Evolutionary conservation across 768 basidiomycete genomes (phyloP).

Genomic region (Mycena kentingensis): DNA sequence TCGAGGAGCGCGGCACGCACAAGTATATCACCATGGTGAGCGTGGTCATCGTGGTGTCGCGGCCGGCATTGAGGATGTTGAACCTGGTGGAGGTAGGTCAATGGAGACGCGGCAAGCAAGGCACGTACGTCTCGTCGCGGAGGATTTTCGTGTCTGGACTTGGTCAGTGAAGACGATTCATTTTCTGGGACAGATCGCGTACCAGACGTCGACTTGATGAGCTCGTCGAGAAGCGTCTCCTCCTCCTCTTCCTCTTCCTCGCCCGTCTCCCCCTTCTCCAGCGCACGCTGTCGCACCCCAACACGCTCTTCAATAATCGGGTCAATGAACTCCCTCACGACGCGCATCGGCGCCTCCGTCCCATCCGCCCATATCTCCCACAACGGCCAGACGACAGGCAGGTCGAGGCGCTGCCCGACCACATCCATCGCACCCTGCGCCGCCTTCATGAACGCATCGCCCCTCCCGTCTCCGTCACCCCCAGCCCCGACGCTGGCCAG

Average conservation of each 20-base stretch:
- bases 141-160: constrained; percentile 45
- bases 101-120: neutral
- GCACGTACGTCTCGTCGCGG: constrained; percentile 46
- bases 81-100: neutral
- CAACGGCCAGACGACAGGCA: constrained; percentile 51
- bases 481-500: constrained; percentile 52
- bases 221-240: constrained; percentile 48
- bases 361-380: constrained; percentile 53
- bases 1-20: neutral
- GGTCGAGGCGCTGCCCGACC: constrained; percentile 38
- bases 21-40: constrained; percentile 41
- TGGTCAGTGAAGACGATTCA: no score
- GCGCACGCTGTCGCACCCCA: constrained; percentile 32
- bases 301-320: constrained; percentile 53
- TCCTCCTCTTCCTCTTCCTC: constrained; percentile 25
- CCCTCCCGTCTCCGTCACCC: constrained; percentile 27
- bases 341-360: constrained; percentile 44
- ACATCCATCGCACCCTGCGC: constrained; percentile 50
- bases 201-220: constrained; percentile 57
- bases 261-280: neutral
- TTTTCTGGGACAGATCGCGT: constrained; percentile 8
- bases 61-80: constrained; percentile 12
- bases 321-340: constrained; percentile 52
- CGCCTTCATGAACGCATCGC: constrained; percentile 43
- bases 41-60: constrained; percentile 30